phyloP scores from a whole-genome alignment of 352 stramenopile species.

The Phytophthora cajani region DNA sequence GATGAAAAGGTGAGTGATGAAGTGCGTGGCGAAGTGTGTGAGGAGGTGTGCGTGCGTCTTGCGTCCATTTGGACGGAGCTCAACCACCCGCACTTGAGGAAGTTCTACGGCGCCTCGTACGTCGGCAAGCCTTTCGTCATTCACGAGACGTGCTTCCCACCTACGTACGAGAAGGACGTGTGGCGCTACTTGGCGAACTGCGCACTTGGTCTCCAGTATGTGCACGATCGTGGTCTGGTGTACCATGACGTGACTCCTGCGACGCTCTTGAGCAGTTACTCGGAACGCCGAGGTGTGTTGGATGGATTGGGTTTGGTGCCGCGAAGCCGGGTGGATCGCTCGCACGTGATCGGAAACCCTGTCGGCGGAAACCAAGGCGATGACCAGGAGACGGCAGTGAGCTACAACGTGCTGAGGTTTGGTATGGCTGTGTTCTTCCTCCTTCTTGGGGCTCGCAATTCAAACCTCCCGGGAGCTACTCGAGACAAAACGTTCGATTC shows the following conservation, averaged over 20 bases:
- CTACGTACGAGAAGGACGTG: slow-evolving; percentile 36
- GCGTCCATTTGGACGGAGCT: slow-evolving; percentile 37
- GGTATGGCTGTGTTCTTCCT: slow-evolving; percentile 32
- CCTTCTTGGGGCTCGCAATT: slow-evolving; percentile 26
- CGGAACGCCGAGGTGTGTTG: slow-evolving; percentile 30
- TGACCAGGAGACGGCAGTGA: slow-evolving; percentile 19
- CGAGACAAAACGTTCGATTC: slow-evolving; percentile 33
- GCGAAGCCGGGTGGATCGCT: slow-evolving; percentile 26
- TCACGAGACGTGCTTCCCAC: slow-evolving; percentile 32
- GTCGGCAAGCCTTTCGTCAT: slow-evolving; percentile 43
- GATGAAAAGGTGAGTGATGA: slow-evolving; percentile 24
- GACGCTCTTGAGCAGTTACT: slow-evolving; percentile 30
- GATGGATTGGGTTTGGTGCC: slow-evolving; percentile 31
- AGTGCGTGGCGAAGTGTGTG: slow-evolving; percentile 23
- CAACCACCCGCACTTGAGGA: slow-evolving; percentile 39
- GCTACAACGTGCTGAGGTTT: slow-evolving; percentile 30
- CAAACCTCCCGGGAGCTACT: slow-evolving; percentile 20
- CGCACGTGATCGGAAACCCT: slow-evolving; percentile 14
- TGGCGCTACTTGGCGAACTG: slow-evolving; percentile 35
- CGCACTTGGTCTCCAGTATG: slow-evolving; percentile 41
- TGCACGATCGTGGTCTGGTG: slow-evolving; percentile 39
- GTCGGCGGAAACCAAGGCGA: neutral
- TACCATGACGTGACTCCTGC: slow-evolving; percentile 29
- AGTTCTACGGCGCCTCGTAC: slow-evolving; percentile 44
- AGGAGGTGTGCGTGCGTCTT: slow-evolving; percentile 33